Evolutionary conservation across 2,329 filamentous ascomycete genomes (phyloP).

Genomic region (Leptographium flavum): DNA sequence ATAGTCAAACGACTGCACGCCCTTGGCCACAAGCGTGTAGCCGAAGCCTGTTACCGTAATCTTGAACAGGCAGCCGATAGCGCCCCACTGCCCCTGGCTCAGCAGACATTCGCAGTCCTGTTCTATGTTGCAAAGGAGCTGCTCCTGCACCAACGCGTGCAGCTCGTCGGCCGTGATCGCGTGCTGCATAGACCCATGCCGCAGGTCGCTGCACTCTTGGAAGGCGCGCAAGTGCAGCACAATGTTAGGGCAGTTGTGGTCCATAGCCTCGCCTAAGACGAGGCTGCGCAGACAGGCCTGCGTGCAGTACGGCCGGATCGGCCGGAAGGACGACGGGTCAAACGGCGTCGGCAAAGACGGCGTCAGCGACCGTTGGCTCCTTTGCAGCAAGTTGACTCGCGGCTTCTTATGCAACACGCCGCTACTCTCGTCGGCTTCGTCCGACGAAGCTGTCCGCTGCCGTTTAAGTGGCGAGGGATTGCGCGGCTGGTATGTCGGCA

Average conservation of each 20-base stretch:
- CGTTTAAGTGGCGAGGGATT: conserved; percentile 1
- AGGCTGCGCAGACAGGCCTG: not conserved
- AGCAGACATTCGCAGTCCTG: conserved; percentile 2
- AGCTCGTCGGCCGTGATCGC: conserved; percentile 3
- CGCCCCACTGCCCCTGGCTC: not conserved
- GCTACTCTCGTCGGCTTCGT: not conserved
- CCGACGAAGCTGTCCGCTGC: not conserved
- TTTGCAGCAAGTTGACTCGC: not conserved
- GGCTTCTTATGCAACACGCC: not conserved
- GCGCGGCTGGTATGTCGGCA: not conserved
- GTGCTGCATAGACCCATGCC: not conserved
- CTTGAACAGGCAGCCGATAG: conserved; percentile 7
- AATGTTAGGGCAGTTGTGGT: conserved; percentile 1
- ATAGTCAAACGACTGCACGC: not conserved
- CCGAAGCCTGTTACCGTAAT: conserved; percentile 7
- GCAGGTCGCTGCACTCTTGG: not conserved
- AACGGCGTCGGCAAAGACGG: not conserved
- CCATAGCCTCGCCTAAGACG: not conserved
- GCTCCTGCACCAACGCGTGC: not conserved
- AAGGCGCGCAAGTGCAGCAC: not conserved
- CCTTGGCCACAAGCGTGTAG: conserved; percentile 10
- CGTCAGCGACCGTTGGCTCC: not conserved
- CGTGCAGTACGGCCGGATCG: conserved; percentile 5
- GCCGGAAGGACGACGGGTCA: conserved; percentile 5
- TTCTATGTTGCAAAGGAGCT: not conserved